Conservation (phyloP, 2,329 filamentous ascomycete species). For the Aspergillus phoenicis region DNA sequence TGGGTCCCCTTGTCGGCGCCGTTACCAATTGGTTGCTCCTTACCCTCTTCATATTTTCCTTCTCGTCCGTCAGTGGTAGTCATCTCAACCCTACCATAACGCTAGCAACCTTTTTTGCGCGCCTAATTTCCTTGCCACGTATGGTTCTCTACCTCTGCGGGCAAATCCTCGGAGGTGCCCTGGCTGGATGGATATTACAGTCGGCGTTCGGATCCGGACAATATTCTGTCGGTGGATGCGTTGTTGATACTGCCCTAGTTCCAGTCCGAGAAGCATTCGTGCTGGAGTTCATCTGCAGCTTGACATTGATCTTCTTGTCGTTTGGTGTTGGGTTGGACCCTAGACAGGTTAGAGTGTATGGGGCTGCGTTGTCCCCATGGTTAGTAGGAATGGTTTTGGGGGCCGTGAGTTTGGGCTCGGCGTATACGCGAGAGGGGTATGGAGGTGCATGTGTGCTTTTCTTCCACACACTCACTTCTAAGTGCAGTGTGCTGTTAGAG, state of each 20-base stretch:
- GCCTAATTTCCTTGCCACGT: constrained; percentile 53
- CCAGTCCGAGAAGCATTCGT: constrained; percentile 48
- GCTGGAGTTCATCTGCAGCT: constrained; percentile 51
- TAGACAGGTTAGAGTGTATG: constrained; percentile 53
- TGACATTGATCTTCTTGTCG: constrained; percentile 52
- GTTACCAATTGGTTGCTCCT: constrained; percentile 47
- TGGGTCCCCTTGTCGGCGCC: constrained; percentile 38
- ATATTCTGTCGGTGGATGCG: constrained; percentile 44
- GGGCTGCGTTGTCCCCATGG: constrained; percentile 53
- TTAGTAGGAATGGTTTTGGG: constrained; percentile 51
- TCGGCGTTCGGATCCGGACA: constrained; percentile 30
- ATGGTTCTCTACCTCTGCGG: constrained; percentile 51
- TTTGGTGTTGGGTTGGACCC: constrained; percentile 60
- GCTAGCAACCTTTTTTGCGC: constrained; percentile 55
- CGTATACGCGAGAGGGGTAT: constrained; percentile 45
- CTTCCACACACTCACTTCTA: not conserved
- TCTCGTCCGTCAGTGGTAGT: constrained; percentile 53
- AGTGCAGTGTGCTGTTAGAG: not conserved
- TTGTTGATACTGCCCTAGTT: constrained; percentile 39
- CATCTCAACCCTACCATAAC: constrained; percentile 60
- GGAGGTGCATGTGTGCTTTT: constrained; percentile 37
- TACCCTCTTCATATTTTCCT: constrained; percentile 54
- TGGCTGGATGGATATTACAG: constrained; percentile 49
- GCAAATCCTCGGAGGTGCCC: constrained; percentile 49
- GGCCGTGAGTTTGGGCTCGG: constrained; percentile 40